phyloP scores from a whole-genome alignment of 2,329 filamentous ascomycete species.

The Aspergillus caelatus region DNA sequence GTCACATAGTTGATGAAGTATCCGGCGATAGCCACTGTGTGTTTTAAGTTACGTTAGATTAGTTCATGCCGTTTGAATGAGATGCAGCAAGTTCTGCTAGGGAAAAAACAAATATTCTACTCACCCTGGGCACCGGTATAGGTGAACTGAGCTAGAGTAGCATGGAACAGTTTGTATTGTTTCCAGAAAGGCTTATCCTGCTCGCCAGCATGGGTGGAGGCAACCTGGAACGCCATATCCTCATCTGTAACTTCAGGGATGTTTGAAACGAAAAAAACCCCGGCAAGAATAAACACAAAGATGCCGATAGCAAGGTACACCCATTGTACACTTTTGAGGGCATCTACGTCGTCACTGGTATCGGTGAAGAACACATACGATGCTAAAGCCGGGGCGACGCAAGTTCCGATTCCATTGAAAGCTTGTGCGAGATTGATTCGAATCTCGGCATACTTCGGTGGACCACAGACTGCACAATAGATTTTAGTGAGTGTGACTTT shows the following conservation, averaged over 20 bases:
- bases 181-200: constrained; percentile 65
- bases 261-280: constrained; percentile 66
- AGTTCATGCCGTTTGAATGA: neutral
- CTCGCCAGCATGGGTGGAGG: constrained; percentile 57
- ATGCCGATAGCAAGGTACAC: constrained; percentile 78
- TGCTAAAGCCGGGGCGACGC: constrained; percentile 73
- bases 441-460: constrained; percentile 72
- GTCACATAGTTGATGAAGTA: constrained; percentile 77
- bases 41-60: neutral
- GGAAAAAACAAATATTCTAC: neutral
- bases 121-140: constrained; percentile 75
- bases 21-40: constrained; percentile 48
- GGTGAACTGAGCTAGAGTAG: constrained; percentile 74
- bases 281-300: constrained; percentile 69
- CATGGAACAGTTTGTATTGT: constrained; percentile 76
- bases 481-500: constrained; percentile 34
- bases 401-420: constrained; percentile 74
- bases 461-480: constrained; percentile 66
- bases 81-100: neutral
- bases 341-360: constrained; percentile 59
- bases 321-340: constrained; percentile 72
- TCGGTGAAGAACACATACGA: constrained; percentile 73
- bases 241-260: constrained; percentile 74
- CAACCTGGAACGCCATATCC: constrained; percentile 67
- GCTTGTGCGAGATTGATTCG: constrained; percentile 77